Percentiles rank a stretch among this genome's conserved stretches.
These are phyloP conservation scores for Tetrahymena elliotti DNA, from an alignment of 73 alveolate genomes.

Conservation along the genomic window DNA sequence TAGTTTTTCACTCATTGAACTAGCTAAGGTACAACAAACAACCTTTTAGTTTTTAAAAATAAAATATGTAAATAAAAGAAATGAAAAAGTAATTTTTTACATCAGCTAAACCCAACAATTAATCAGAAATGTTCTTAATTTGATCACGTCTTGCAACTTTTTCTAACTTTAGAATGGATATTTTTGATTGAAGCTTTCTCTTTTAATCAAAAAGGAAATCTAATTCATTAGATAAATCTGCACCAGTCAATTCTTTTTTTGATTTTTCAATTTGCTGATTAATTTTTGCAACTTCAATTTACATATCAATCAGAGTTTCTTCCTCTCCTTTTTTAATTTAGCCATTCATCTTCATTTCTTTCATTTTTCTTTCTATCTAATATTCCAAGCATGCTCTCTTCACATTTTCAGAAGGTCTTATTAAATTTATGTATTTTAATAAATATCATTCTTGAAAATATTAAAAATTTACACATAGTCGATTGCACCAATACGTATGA, in stretches of 20 bases:
- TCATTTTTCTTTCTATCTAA: not conserved
- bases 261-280: not conserved
- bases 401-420: not conserved
- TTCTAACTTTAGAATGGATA: not conserved
- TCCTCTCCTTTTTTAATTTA: not conserved
- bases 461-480: slow-evolving; percentile 5
- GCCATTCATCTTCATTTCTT: not conserved
- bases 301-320: not conserved
- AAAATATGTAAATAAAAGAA: not conserved
- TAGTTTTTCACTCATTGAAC: slow-evolving; percentile 15
- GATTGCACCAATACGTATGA: slow-evolving; percentile 40
- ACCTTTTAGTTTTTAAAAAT: not conserved
- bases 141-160: not conserved
- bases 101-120: not conserved
- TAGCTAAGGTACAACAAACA: slow-evolving; percentile 17
- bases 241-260: not conserved
- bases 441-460: too few relatives aligned
- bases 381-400: not conserved
- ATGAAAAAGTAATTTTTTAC: not conserved
- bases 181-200: not conserved
- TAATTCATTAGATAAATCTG: not conserved
- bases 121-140: not conserved
- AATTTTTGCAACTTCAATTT: not conserved
- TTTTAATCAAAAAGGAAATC: not conserved
- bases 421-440: too few relatives aligned